These are phyloP conservation scores for Candida argentea DNA, from an alignment of 805 yeast species.

Conservation along the genomic window DNA sequence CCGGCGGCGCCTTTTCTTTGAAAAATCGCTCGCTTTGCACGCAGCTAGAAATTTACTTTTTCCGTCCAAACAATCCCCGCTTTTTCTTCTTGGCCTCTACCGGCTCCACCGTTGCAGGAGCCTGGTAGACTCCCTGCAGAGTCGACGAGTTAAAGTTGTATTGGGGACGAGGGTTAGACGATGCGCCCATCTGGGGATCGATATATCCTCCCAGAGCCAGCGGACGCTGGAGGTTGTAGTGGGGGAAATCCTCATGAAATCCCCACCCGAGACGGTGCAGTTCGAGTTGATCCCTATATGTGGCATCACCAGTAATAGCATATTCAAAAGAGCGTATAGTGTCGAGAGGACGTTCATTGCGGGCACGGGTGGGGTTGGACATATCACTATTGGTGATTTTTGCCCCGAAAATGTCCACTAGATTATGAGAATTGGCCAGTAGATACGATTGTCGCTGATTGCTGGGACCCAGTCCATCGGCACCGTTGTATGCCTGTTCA, in stretches of 20 bases:
- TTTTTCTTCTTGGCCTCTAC: slow-evolving; percentile 49
- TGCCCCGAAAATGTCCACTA: slow-evolving; percentile 80
- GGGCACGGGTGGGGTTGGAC: slow-evolving; percentile 85
- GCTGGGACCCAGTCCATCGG: slow-evolving; percentile 21
- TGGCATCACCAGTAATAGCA: slow-evolving; percentile 81
- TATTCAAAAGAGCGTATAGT: slow-evolving; percentile 91
- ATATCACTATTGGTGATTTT: slow-evolving; percentile 71
- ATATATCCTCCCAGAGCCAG: slow-evolving; percentile 22
- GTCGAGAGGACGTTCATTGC: slow-evolving; percentile 96
- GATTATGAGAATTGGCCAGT: slow-evolving; percentile 41
- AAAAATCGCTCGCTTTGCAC: no score
- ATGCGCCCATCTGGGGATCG: slow-evolving; percentile 27
- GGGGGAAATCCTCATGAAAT: slow-evolving; percentile 71
- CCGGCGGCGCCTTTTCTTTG: no score
- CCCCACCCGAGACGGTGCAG: slow-evolving; percentile 75
- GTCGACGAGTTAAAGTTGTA: slow-evolving; percentile 28
- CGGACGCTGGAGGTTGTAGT: slow-evolving; percentile 26
- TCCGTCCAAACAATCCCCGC: slow-evolving; percentile 70
- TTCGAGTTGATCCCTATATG: slow-evolving; percentile 74
- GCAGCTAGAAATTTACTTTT: slow-evolving; percentile 19
- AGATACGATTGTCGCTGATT: slow-evolving; percentile 33
- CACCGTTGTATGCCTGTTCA: slow-evolving; percentile 41
- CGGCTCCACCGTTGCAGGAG: slow-evolving; percentile 35
- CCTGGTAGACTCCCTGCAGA: slow-evolving; percentile 38
- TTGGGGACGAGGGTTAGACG: slow-evolving; percentile 18